Conservation (phyloP, 345 rosid genomes). For the Cardamine occulta region DNA sequence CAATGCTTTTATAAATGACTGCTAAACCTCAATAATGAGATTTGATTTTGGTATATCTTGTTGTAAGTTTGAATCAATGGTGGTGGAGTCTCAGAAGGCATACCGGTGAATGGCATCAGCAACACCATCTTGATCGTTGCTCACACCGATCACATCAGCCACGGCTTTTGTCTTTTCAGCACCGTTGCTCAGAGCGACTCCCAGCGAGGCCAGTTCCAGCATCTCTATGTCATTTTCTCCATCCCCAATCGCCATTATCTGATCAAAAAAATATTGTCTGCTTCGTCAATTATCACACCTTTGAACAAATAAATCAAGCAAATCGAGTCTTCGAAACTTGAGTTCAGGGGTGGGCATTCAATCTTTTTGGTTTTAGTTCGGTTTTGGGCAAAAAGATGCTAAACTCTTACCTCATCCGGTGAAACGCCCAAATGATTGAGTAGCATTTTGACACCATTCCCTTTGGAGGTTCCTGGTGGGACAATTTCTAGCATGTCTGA, state of each 20-base stretch:
- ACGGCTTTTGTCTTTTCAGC: slow-evolving; percentile 87
- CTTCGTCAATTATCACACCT: background rate
- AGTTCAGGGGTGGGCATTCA: background rate
- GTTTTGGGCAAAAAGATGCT: background rate
- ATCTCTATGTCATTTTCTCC: slow-evolving; percentile 93
- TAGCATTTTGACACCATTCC: slow-evolving; percentile 69
- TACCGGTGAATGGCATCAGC: slow-evolving; percentile 89
- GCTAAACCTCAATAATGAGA: background rate
- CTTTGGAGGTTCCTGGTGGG: slow-evolving; percentile 86
- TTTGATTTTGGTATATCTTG: background rate
- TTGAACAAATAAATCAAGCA: background rate
- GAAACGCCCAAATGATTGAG: slow-evolving; percentile 80
- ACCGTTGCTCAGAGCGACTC: slow-evolving; percentile 83
- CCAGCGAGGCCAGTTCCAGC: slow-evolving; percentile 86
- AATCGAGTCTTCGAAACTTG: background rate
- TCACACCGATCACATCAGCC: slow-evolving; percentile 71
- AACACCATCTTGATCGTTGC: slow-evolving; percentile 92
- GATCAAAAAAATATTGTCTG: slow-evolving; percentile 17
- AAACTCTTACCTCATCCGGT: slow-evolving; percentile 62
- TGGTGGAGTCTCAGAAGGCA: slow-evolving; percentile 58
- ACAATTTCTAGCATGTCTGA: slow-evolving; percentile 93
- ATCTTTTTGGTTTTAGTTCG: background rate
- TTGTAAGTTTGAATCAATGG: background rate
- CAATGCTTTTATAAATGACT: background rate
- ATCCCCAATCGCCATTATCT: slow-evolving; percentile 96